Conservation (phyloP, 2,329 filamentous ascomycete species). For the Piedraia hortae region DNA sequence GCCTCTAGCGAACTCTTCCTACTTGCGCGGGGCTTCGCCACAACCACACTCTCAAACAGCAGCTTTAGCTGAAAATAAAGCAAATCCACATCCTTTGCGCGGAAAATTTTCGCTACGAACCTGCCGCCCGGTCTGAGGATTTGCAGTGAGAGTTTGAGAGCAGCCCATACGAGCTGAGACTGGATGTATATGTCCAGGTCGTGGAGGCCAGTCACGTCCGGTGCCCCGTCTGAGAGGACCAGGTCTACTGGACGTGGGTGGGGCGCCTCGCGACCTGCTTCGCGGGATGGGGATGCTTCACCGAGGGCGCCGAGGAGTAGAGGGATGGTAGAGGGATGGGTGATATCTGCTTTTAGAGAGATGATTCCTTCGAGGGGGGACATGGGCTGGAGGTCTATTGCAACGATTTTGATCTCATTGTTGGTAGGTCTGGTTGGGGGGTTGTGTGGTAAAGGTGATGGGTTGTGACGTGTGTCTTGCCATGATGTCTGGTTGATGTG, state of each 20-base stretch:
- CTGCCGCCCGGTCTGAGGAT: slow-evolving; percentile 79
- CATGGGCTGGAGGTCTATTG: slow-evolving; percentile 91
- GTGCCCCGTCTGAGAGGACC: slow-evolving; percentile 82
- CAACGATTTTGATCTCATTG: slow-evolving; percentile 60
- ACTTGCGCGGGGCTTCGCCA: slow-evolving; percentile 81
- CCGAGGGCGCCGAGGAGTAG: slow-evolving; percentile 67
- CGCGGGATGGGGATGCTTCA: slow-evolving; percentile 30
- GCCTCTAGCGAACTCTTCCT: slow-evolving; percentile 92
- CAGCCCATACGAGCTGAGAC: slow-evolving; percentile 78
- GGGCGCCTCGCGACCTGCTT: no score
- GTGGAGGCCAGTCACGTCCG: slow-evolving; percentile 86
- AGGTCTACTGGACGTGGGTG: slow-evolving; percentile 72
- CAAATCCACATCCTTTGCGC: slow-evolving; percentile 81
- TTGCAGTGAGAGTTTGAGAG: slow-evolving; percentile 75
- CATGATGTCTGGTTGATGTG: slow-evolving; percentile 64
- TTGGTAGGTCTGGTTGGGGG: no score
- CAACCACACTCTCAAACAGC: slow-evolving; percentile 64
- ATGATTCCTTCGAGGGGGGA: slow-evolving; percentile 77
- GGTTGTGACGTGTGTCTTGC: slow-evolving; percentile 47
- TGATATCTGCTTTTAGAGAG: slow-evolving; percentile 84
- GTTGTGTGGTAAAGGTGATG: no score
- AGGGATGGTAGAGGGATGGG: slow-evolving; percentile 81
- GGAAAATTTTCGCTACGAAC: slow-evolving; percentile 95
- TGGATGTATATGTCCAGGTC: slow-evolving; percentile 97
- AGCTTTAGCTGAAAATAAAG: slow-evolving; percentile 82